Base-by-base conservation (phyloP, 129 eudicot genomes). In the Flaveria robusta region DNA sequence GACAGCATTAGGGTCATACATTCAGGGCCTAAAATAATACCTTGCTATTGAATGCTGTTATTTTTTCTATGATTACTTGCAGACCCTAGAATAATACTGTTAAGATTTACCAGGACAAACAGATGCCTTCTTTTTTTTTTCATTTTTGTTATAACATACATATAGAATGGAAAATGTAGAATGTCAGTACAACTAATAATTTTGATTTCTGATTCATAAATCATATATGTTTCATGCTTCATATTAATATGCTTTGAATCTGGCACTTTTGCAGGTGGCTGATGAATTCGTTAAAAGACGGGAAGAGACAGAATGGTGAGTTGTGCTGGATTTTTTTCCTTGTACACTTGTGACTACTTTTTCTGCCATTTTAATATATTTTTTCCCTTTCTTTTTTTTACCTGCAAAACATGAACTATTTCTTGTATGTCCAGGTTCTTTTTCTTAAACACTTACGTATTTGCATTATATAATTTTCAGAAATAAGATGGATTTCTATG, bases 241-340 rank as follows among this genome's bases (percentile, higher is more conserved):
- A 56, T 65, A 29, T 62, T 58, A 23, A 69, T 73, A 49, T 59
- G 66, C 41, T 69, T 3, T 60, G 49, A 39, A 54, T 82, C 60
- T 81, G 70, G 69, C 29, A 19, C 18, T 65, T 72, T 79, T 43
- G 50, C 81, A 93, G 98, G 98, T 91, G 72, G 99, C 97, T 2
- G 88, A 91, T 84, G 99, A 94, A 79, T 91, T 94, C 77, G 79
- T 91, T 75, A 89, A 82, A 77, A 91, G 99, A 71, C 85, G 97
- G 49, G 70, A 89, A 82, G 99, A 94, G 77, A 94, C 99, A 2
- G 99, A 94, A 83, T 94, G 99, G 99, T 91, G 52, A 79, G 91
- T 62, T 47, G 42, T 52, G 24, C 49, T 11, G 31, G 42, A 22
- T 59, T 70, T n/a, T 58, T 52, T 51, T 15, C n/a, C 26, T 37